These are phyloP conservation scores for Basidiobolus meristosporus DNA, from an alignment of 371 early-diverging fungal genomes.

Conservation along the genomic window DNA sequence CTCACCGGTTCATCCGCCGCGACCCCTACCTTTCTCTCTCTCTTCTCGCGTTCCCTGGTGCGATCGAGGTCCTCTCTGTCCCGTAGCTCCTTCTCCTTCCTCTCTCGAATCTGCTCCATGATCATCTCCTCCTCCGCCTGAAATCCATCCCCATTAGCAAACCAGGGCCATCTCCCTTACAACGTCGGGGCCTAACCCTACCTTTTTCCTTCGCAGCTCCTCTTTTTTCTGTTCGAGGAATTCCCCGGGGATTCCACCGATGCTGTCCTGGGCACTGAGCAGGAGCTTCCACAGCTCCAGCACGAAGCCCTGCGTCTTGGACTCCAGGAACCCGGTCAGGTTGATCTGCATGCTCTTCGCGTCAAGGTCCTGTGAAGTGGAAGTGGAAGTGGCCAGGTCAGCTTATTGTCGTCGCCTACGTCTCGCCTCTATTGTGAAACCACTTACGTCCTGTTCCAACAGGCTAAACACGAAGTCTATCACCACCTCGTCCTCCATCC, in stretches of 20 bases:
- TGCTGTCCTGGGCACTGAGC: slow-evolving; percentile 65
- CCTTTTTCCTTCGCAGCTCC: slow-evolving; percentile 34
- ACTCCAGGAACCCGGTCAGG: slow-evolving; percentile 85
- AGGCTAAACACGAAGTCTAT: slow-evolving; percentile 65
- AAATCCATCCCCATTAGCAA: too few species aligned
- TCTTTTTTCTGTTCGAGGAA: slow-evolving; percentile 74
- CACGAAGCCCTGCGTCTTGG: slow-evolving; percentile 60
- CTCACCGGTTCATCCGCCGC: too few species aligned
- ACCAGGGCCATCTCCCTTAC: too few species aligned
- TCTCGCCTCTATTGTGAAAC: too few species aligned
- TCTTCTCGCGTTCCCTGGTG: too few species aligned
- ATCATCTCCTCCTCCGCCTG: too few species aligned
- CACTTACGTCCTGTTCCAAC: slow-evolving; percentile 50
- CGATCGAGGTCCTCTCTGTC: too few species aligned
- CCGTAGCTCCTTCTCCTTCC: too few species aligned
- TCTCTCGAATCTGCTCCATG: too few species aligned
- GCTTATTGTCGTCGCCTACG: too few species aligned
- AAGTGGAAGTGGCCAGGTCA: too few species aligned
- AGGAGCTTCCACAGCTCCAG: slow-evolving; percentile 77
- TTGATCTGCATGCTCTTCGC: slow-evolving; percentile 83
- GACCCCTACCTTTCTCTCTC: too few species aligned
- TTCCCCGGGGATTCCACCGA: slow-evolving; percentile 67
- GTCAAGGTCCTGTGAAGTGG: slow-evolving; percentile 40
- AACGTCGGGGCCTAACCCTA: neutral
- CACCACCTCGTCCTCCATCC: slow-evolving; percentile 87